These are phyloP conservation scores for Fragilariopsis cylindrus DNA, from an alignment of 108 stramenopile genomes.

Conservation along the genomic window DNA sequence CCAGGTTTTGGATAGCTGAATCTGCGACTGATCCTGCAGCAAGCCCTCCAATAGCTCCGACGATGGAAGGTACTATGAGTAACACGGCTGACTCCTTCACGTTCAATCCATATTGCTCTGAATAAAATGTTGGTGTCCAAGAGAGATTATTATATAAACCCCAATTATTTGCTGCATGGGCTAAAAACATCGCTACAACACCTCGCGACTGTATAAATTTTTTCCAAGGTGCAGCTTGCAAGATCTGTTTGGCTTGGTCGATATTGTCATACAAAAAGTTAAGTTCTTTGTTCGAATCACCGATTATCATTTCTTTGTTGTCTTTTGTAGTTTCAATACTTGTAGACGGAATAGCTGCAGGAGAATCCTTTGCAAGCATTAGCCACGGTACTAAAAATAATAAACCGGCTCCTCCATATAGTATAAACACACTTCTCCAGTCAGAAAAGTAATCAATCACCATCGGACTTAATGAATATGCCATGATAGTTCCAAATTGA, in stretches of 20 bases:
- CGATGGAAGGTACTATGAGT: constrained; percentile 71
- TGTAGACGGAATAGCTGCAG: constrained; percentile 7
- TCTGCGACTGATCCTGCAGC: constrained; percentile 75
- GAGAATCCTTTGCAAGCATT: constrained; percentile 62
- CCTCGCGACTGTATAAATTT: constrained; percentile 62
- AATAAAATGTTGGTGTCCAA: constrained; percentile 90
- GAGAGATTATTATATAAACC: constrained; percentile 83
- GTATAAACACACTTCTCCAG: constrained; percentile 75
- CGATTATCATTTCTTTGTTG: constrained; percentile 5
- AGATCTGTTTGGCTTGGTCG: constrained; percentile 40
- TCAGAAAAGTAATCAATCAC: constrained; percentile 62
- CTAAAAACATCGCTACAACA: constrained; percentile 80
- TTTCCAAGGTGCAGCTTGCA: constrained; percentile 69
- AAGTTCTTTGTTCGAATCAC: constrained; percentile 24
- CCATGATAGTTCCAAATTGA: constrained; percentile 77
- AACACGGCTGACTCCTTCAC: constrained; percentile 74
- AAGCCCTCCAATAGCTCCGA: constrained; percentile 71
- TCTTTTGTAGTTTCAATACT: not conserved
- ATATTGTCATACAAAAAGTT: constrained; percentile 31
- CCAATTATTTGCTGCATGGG: constrained; percentile 90
- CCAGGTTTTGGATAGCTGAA: constrained; percentile 35
- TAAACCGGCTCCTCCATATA: constrained; percentile 75
- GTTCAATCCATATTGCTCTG: constrained; percentile 79
- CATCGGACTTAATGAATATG: constrained; percentile 73
- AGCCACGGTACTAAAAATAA: constrained; percentile 78